These are phyloP conservation scores for Articulospora tetracladia DNA, from an alignment of 495 filamentous ascomycete genomes.

Conservation along the genomic window DNA sequence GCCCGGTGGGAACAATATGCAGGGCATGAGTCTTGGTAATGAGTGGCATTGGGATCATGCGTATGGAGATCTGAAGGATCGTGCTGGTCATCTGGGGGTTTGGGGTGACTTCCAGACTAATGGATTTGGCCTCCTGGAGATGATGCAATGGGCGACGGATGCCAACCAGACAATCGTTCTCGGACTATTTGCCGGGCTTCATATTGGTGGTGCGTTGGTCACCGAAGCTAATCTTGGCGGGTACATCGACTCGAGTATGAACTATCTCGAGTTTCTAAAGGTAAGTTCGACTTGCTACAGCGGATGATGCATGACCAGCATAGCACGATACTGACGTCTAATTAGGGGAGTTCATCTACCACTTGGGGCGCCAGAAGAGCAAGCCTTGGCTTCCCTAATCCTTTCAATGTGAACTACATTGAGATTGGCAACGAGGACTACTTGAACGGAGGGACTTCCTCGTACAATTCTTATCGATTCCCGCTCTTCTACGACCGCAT, in stretches of 20 bases:
- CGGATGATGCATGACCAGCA: not conserved
- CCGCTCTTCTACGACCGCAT: slow-evolving; percentile 43
- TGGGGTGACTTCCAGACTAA: slow-evolving; percentile 51
- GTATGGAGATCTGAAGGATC: slow-evolving; percentile 44
- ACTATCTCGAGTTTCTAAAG: slow-evolving; percentile 10
- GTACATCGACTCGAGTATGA: slow-evolving; percentile 31
- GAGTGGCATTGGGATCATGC: slow-evolving; percentile 54
- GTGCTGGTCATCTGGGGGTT: slow-evolving; percentile 41
- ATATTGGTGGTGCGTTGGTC: slow-evolving; percentile 33
- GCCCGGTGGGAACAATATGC: slow-evolving; percentile 49
- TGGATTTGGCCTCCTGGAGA: slow-evolving; percentile 34
- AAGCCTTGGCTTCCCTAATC: slow-evolving; percentile 2
- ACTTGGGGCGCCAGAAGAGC: slow-evolving; percentile 7
- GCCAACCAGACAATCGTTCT: slow-evolving; percentile 46
- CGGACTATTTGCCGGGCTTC: slow-evolving; percentile 44
- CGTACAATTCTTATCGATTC: slow-evolving; percentile 39
- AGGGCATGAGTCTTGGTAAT: slow-evolving; percentile 31
- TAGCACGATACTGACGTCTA: not conserved
- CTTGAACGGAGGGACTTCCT: slow-evolving; percentile 31
- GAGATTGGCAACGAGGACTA: slow-evolving; percentile 50
- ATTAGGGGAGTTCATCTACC: not conserved
- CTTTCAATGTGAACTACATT: slow-evolving; percentile 6
- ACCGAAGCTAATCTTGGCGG: slow-evolving; percentile 15
- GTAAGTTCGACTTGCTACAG: not conserved
- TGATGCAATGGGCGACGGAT: slow-evolving; percentile 46